Evolutionary conservation across 1,284 basidiomycete species (phyloP).

Genomic region (Ustilago shanxiensis): DNA sequence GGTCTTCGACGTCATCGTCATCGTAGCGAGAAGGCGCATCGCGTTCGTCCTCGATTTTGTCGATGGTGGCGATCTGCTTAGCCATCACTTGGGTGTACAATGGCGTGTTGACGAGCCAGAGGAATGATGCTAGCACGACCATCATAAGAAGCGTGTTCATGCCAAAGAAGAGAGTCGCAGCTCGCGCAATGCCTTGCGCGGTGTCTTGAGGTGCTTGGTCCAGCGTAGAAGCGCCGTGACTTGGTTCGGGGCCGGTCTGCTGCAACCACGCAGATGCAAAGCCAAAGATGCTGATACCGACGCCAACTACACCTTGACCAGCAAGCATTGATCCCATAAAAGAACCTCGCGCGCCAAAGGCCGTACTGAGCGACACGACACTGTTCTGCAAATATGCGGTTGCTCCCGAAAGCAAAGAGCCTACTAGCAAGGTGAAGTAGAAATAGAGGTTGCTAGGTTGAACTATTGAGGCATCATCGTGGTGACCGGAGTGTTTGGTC

Average conservation of each 20-base stretch:
- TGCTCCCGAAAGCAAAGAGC: conserved; percentile 51
- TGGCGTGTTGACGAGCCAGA: conserved; percentile 45
- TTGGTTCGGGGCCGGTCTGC: conserved; percentile 5
- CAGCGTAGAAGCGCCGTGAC: not conserved
- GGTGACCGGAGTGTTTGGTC: not conserved
- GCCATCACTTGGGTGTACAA: conserved; percentile 52
- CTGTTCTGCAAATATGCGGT: conserved; percentile 64
- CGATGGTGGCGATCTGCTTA: conserved; percentile 46
- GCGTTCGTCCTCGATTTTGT: conserved; percentile 43
- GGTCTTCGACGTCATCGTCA: conserved; percentile 23
- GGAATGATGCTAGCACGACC: conserved; percentile 35
- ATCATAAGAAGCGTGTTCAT: conserved; percentile 52
- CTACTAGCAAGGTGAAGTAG: conserved; percentile 48
- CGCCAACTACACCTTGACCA: conserved; percentile 61
- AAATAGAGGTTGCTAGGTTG: conserved; percentile 32
- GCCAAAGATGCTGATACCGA: conserved; percentile 58
- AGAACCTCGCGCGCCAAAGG: conserved; percentile 51
- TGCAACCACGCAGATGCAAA: conserved; percentile 56
- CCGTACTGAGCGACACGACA: conserved; percentile 61
- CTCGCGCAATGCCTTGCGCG: conserved; percentile 38
- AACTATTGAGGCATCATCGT: not conserved
- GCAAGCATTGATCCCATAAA: conserved; percentile 65
- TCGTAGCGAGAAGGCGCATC: conserved; percentile 5
- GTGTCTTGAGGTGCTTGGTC: conserved; percentile 28
- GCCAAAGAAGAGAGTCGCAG: conserved; percentile 52